Percentiles rank a stretch among this genome's conserved stretches.
These are phyloP conservation scores for Ensete ventricosum DNA, from an alignment of 176 grass and related monocot genomes.

Conservation along the genomic window DNA sequence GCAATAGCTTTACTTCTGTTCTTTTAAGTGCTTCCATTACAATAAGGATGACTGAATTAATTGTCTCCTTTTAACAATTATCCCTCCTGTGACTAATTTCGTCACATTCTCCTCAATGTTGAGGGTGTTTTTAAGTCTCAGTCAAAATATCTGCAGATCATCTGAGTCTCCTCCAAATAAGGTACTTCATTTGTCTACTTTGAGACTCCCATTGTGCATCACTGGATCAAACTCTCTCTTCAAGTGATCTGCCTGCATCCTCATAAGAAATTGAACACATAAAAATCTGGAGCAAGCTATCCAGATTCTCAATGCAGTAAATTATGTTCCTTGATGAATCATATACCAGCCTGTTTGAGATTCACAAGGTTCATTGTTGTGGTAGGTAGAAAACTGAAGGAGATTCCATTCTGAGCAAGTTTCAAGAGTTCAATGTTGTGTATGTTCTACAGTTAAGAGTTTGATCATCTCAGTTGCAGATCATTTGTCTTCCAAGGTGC, in stretches of 20 bases:
- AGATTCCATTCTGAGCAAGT: not conserved
- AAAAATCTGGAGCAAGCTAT: slow-evolving; percentile 48
- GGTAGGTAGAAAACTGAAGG: slow-evolving; percentile 13
- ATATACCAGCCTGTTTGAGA: too few relatives aligned
- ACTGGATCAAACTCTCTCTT: slow-evolving; percentile 31
- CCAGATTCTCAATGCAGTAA: not conserved
- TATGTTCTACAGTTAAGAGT: slow-evolving; percentile 18
- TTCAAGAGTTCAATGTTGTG: slow-evolving; percentile 30
- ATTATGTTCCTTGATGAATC: not conserved
- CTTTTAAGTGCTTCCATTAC: too few relatives aligned
- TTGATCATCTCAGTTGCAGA: slow-evolving; percentile 35
- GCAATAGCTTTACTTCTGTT: too few relatives aligned
- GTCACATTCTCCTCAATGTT: too few relatives aligned
- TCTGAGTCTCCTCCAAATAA: slow-evolving; percentile 48
- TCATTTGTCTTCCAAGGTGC: slow-evolving; percentile 53
- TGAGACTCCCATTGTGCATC: slow-evolving; percentile 21
- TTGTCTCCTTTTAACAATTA: too few relatives aligned
- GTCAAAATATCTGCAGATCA: too few relatives aligned
- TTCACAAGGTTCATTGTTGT: not conserved
- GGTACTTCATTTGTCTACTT: slow-evolving; percentile 51
- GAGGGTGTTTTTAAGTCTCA: too few relatives aligned
- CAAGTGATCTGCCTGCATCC: slow-evolving; percentile 46
- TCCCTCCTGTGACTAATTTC: too few relatives aligned
- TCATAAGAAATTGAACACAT: slow-evolving; percentile 42
- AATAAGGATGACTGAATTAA: too few relatives aligned